Evolutionary conservation across 805 yeast genomes (phyloP), one percentile per base, ranked within the genome.

Genomic region (Cyberlindnera maritima): DNA sequence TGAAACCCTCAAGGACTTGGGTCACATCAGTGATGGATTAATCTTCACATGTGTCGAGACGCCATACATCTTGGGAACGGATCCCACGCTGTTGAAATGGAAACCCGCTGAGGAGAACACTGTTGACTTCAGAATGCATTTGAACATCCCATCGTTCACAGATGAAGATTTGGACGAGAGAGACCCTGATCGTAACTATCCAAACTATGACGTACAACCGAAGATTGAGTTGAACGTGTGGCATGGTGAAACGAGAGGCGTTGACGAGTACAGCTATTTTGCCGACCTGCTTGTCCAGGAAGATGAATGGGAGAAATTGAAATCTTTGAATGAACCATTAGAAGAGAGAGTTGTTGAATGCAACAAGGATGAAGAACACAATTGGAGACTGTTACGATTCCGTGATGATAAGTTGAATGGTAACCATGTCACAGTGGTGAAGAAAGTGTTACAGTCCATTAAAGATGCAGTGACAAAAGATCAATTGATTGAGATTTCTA

Each of bases 91-190:
- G 41, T 69, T 94, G 46, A 94, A 95, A 67, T 94, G 99, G 99
- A 94, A 94, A 61, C 98, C 99, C 2, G 88, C 96, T 12, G 88
- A 88, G 52, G 99, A 92, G 65, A 95, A 94, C 58, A 85, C 97
- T 0, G 80, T 95, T 37, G 99, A 94, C 66, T 94, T 88, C 67
- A 83, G 83, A 61, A 65, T 94, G 49, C 73, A 74, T 29, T 65
- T 89, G 48, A 75, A 75, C 31, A 87, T 88, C 57, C 79, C 81
- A 15, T 56, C 66, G 9, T 81, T 56, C 56, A 75, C 75, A 39
- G 92, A 86, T 61, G 77, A 77, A 6, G 87, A 82, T 46, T 68
- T 84, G 25, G 65, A 70, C 23, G 70, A 71, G 36, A 79, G 80
- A 44, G 92, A 86, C 61, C 80, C 81, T 1, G 88, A 82, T 49